Conservation (phyloP, 345 rosid species). For the Viola odorata region DNA sequence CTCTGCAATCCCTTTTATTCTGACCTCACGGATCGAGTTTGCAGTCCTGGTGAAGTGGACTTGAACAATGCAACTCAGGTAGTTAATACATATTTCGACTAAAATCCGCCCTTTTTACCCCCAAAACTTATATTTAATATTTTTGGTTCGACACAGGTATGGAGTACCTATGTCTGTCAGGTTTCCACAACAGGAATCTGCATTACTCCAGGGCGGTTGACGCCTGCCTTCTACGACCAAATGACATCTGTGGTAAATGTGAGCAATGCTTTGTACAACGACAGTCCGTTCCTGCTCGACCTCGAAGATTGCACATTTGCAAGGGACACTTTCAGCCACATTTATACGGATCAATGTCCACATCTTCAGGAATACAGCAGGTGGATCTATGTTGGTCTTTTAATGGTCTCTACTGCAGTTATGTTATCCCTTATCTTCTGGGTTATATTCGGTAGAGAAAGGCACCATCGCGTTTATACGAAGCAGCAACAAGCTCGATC, state of each 20-base stretch:
- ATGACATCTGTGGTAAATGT: slow-evolving; percentile 59
- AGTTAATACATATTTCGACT: slow-evolving; percentile 2
- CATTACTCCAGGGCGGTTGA: slow-evolving; percentile 63
- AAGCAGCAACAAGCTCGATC: slow-evolving; percentile 19
- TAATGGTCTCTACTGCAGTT: slow-evolving; percentile 67
- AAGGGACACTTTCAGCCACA: slow-evolving; percentile 58
- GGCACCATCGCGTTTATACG: slow-evolving; percentile 34
- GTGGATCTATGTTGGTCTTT: slow-evolving; percentile 61
- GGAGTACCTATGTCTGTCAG: slow-evolving; percentile 68
- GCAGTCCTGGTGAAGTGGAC: slow-evolving; percentile 68
- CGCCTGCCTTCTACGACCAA: slow-evolving; percentile 58
- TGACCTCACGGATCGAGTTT: slow-evolving; percentile 52
- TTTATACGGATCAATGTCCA: slow-evolving; percentile 62
- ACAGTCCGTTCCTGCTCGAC: slow-evolving; percentile 59
- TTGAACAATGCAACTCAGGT: slow-evolving; percentile 79
- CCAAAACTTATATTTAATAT: background rate
- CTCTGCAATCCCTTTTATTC: slow-evolving; percentile 78
- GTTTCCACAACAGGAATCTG: slow-evolving; percentile 64
- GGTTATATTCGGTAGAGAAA: slow-evolving; percentile 64
- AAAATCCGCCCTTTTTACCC: background rate
- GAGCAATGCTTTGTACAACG: slow-evolving; percentile 45
- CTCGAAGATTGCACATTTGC: slow-evolving; percentile 82
- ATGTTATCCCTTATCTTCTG: slow-evolving; percentile 90
- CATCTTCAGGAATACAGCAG: slow-evolving; percentile 47
- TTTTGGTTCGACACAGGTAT: slow-evolving; percentile 43